Evolutionary conservation across 129 eudicot genomes (phyloP).

Genomic region (carrot (Daucus carota)): DNA sequence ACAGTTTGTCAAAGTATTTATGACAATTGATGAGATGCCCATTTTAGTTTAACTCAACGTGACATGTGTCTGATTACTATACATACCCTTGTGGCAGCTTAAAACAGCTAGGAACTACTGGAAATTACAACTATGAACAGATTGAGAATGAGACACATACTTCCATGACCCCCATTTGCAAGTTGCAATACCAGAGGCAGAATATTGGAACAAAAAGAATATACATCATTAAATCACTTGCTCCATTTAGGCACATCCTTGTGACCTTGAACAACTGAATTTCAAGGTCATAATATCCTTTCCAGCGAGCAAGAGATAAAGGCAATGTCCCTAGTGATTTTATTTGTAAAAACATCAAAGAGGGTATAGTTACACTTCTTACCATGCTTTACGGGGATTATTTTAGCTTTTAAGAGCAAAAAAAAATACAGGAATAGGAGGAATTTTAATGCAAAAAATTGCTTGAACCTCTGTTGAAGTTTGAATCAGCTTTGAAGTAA

Average conservation of each 20-base stretch:
- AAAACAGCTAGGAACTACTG: background rate
- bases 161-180: background rate
- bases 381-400: no score
- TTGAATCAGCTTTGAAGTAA: no score
- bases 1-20: background rate
- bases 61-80: background rate
- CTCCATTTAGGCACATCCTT: background rate
- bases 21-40: background rate
- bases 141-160: background rate
- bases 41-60: background rate
- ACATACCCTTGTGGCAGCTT: background rate
- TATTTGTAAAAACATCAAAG: no score
- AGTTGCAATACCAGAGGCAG: background rate
- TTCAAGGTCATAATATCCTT: no score
- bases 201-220: background rate
- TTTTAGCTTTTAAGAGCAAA: no score
- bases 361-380: no score
- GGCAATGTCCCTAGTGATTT: no score
- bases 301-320: no score
- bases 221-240: background rate
- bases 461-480: no score
- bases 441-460: no score
- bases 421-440: no score
- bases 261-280: background rate
- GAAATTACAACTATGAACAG: no score